Base-by-base conservation (phyloP, 345 rosid genomes). In the Aquilaria yunnanensis region DNA sequence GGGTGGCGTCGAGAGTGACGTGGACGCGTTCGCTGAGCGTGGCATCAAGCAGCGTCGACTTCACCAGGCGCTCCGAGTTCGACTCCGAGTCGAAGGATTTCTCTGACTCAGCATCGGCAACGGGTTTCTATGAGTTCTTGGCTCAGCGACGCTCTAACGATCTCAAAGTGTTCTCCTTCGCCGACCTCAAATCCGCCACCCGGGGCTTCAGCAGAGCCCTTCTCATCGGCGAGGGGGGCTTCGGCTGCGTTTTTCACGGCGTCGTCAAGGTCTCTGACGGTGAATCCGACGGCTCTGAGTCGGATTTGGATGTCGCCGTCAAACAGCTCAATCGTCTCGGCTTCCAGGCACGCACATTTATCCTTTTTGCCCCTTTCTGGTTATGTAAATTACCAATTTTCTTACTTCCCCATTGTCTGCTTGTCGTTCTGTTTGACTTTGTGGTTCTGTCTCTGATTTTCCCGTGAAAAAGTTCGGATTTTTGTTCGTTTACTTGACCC, bases 291-390 rank as follows among this genome's bases (percentile, higher is more conserved):
- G 82, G 75, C 50, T 58, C 63, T 54, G 76, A 74, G 70, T 74
- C 76, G 6, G 83, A 78, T 77, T 57, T 83, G 60, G 80, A 85
- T 53, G 95, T 90, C 47, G 96, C 99, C 29, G 76, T 94, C 14
- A 94, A 94, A 60, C 97, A 90, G 79, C 75, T 94, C 69, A 90
- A 94, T 72, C 97, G 95, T 57, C 91, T 82, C 45, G 99, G 99
- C 65, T 83, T 82, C 86, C 96, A 94, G 99, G 99, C 99, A 94
- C 59, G 90, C 45, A 65, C 63, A 31, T 50, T 64, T 59, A 2
- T 12, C 23, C 56, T 32, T 37, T 5, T 32, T 58, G 12, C 52
- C 59, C 57, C 51, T 67, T 10, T 23, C 46, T 32, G 5, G 2
- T 57, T 60, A 29, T 12, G 33, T 12, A 37, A 14, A 33, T 50